Evolutionary conservation across 2,329 filamentous ascomycete genomes (phyloP).

Genomic region (Huntiella savannae): DNA sequence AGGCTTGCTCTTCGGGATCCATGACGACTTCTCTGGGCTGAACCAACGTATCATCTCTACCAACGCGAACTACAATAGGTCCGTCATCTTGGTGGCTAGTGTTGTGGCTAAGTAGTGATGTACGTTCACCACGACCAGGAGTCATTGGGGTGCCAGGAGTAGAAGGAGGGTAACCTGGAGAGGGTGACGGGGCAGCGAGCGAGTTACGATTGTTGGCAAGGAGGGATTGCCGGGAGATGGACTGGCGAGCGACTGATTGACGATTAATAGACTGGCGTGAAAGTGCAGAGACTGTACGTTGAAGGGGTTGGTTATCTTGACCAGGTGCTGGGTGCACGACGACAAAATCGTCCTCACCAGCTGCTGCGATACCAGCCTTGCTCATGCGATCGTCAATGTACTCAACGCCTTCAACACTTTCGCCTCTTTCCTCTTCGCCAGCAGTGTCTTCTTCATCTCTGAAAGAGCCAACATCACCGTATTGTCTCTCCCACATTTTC

Average conservation of each 20-base stretch:
- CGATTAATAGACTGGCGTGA: neutral
- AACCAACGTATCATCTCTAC: constrained; percentile 27
- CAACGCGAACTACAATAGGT: constrained; percentile 23
- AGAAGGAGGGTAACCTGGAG: too few species aligned
- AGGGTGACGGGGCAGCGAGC: neutral
- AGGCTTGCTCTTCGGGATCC: constrained; percentile 10
- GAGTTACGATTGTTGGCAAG: neutral
- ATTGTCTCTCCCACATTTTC: constrained; percentile 56
- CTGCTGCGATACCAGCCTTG: neutral
- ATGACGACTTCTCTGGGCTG: constrained; percentile 7
- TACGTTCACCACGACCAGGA: too few species aligned
- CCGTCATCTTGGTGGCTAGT: too few species aligned
- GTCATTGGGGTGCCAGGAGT: too few species aligned
- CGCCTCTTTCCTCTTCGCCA: too few species aligned
- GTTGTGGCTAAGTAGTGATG: too few species aligned
- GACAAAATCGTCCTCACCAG: constrained; percentile 1
- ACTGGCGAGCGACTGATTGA: neutral
- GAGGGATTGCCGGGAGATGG: neutral
- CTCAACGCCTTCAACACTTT: too few species aligned
- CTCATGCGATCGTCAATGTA: neutral
- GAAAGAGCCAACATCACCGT: constrained; percentile 32
- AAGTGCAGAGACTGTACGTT: neutral
- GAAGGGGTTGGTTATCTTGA: neutral
- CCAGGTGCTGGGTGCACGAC: constrained; percentile 1
- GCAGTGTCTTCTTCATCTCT: neutral